These are phyloP conservation scores for Colletotrichum destructivum DNA, from an alignment of 2,329 filamentous ascomycete species.

Conservation along the genomic window DNA sequence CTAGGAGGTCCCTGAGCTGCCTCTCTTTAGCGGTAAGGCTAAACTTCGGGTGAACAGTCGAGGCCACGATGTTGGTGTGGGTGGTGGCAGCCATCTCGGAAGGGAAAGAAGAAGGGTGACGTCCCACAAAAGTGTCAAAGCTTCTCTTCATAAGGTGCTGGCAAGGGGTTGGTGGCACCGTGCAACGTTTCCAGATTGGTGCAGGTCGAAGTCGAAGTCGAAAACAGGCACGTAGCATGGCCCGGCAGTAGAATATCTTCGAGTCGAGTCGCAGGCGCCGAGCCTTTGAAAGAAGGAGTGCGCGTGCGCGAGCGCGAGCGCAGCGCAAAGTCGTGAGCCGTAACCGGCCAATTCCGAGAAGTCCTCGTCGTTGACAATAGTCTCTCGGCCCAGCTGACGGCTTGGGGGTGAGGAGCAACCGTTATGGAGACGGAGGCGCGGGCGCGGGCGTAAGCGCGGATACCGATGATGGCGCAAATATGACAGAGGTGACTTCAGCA, in stretches of 20 bases:
- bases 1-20: slow-evolving; percentile 80
- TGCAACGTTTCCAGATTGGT: slow-evolving; percentile 19
- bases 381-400: not conserved
- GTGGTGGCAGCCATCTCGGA: slow-evolving; percentile 40
- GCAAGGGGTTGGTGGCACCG: not conserved
- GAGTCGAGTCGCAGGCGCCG: not conserved
- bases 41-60: slow-evolving; percentile 49
- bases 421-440: slow-evolving; percentile 2
- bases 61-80: slow-evolving; percentile 20
- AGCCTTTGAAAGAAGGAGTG: not conserved
- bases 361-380: not conserved
- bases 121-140: slow-evolving; percentile 37
- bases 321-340: not conserved
- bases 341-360: not conserved
- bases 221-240: slow-evolving; percentile 36
- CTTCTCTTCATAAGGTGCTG: slow-evolving; percentile 40
- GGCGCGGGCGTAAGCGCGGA: not conserved
- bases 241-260: slow-evolving; percentile 2
- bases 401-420: not conserved
- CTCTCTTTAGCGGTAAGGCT: slow-evolving; percentile 79
- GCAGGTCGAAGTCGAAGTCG: slow-evolving; percentile 11
- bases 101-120: slow-evolving; percentile 11
- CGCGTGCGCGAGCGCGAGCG: not conserved
- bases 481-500: not conserved
- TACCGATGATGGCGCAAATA: not conserved